Base-by-base conservation (phyloP, 208 protist genomes). In the Leishmania martiniquensis region DNA sequence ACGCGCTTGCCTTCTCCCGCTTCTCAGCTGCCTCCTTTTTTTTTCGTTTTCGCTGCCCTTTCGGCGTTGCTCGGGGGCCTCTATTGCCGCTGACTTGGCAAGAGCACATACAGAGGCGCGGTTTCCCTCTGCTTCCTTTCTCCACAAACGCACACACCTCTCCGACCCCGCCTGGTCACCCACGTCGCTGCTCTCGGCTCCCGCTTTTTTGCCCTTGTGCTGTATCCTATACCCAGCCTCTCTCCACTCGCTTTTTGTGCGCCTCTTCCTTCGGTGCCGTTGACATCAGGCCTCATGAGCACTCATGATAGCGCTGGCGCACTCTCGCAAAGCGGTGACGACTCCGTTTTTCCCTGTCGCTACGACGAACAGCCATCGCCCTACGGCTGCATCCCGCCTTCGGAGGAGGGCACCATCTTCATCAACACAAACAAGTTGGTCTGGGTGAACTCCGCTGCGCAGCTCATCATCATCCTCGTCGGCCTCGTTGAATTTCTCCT, bases 351-450 rank as follows among this genome's bases (percentile, higher is more conserved):
- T 39, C 47, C 75, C 63, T 89, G 85, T 62, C 65, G 62, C 1
- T 5, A 13, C 51, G 78, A 57, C 10, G 44, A 85, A 13, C 44
- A 75, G 45, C 77, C 57, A 59, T 85, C 82, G 12, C 34, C 52
- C 9, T 85, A 65, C 47, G 82, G 85, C 60, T 89, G 85, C 82
- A 72, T 84, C 22, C 57, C 52, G 1, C n/a, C 76, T n/a, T n/a
- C 62, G 49, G 80, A 66, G 10, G 72, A 77, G 25, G 47, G 66
- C 7, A 75, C 75, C 17, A 52, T 89, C 47, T 89, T 82, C 70
- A 82, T 89, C n/a, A 80, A 59, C 60, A 80, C 72, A 9, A 80
- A 60, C 65, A 74, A 85, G 29, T 75, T 85, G 10, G n/a, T 87
- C 37, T 81, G 77, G 83, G 76, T 80, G n/a, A 86, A 81, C 74